phyloP scores from a whole-genome alignment of 2,329 filamentous ascomycete genomes.

The Aureobasidium sp. region DNA sequence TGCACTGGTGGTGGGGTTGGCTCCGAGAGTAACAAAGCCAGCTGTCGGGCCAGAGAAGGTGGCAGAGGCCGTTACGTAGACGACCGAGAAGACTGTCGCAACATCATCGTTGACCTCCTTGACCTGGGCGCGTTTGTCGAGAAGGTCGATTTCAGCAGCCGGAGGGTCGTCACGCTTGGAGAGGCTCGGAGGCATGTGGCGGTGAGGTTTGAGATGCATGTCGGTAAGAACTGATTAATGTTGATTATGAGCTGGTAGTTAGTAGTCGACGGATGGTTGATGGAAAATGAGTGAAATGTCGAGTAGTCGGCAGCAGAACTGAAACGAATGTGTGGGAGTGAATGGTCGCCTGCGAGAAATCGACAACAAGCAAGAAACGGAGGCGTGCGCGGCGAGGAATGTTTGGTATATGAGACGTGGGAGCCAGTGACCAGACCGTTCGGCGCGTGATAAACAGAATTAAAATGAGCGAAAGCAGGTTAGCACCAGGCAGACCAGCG shows the following conservation, averaged over 20 bases:
- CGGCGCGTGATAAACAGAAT: conserved; percentile 14
- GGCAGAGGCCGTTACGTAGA: conserved; percentile 47
- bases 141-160: not conserved
- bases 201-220: conserved; percentile 10
- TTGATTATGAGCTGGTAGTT: conserved; percentile 6
- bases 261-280: not conserved
- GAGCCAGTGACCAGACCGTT: conserved; percentile 11
- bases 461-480: conserved; percentile 16
- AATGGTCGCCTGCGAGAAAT: conserved; percentile 4
- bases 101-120: conserved; percentile 18
- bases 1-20: conserved; percentile 17
- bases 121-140: conserved; percentile 13
- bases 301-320: not conserved
- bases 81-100: conserved; percentile 35
- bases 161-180: not conserved
- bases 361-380: conserved; percentile 14
- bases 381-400: conserved; percentile 15
- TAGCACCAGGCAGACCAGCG: not conserved
- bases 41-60: conserved; percentile 44
- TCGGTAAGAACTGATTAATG: not conserved
- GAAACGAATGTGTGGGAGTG: not conserved
- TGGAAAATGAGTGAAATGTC: conserved; percentile 14
- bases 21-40: conserved; percentile 25
- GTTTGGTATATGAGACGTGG: conserved; percentile 15
- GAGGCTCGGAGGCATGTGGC: not conserved